A percentile compares a stretch with the other conserved stretches of the same genome.
Conservation (phyloP, 2,329 filamentous ascomycete species). For the Sporothrix euskadiensis region DNA sequence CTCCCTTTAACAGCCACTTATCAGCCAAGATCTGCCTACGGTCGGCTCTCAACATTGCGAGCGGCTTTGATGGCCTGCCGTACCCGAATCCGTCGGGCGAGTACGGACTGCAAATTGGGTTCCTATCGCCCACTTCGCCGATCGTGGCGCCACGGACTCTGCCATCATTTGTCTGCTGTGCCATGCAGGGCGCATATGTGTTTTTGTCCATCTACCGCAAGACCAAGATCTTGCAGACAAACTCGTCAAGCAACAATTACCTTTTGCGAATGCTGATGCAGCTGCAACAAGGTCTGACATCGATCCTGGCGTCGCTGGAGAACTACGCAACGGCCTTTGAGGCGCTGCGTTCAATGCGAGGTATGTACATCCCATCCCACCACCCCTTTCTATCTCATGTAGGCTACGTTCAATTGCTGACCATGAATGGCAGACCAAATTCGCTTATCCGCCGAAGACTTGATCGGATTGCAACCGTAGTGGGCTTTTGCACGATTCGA, state of each 20-base stretch:
- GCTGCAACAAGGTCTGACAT: slow-evolving; percentile 46
- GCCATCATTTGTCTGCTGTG: slow-evolving; percentile 49
- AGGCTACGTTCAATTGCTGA: background rate
- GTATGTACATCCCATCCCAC: slow-evolving; percentile 27
- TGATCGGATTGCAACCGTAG: slow-evolving; percentile 26
- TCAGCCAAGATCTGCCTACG: slow-evolving; percentile 53
- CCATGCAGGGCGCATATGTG: slow-evolving; percentile 50
- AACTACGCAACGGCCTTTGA: slow-evolving; percentile 50
- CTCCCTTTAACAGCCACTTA: slow-evolving; percentile 48
- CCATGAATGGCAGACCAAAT: slow-evolving; percentile 17
- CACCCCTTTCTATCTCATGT: background rate
- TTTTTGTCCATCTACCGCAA: slow-evolving; percentile 48
- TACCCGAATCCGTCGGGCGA: slow-evolving; percentile 47
- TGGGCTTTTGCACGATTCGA: background rate
- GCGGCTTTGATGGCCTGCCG: slow-evolving; percentile 48
- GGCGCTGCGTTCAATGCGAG: slow-evolving; percentile 49
- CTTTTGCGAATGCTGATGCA: slow-evolving; percentile 42
- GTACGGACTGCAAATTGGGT: slow-evolving; percentile 39
- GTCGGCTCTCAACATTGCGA: slow-evolving; percentile 51
- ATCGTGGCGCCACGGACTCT: slow-evolving; percentile 48
- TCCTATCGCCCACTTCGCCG: slow-evolving; percentile 42
- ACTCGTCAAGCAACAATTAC: slow-evolving; percentile 32
- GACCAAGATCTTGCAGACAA: slow-evolving; percentile 42
- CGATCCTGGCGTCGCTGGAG: slow-evolving; percentile 45
- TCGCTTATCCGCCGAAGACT: slow-evolving; percentile 28